These are phyloP conservation scores for Pugionium cornutum DNA, from an alignment of 345 rosid species.

Conservation along the genomic window DNA sequence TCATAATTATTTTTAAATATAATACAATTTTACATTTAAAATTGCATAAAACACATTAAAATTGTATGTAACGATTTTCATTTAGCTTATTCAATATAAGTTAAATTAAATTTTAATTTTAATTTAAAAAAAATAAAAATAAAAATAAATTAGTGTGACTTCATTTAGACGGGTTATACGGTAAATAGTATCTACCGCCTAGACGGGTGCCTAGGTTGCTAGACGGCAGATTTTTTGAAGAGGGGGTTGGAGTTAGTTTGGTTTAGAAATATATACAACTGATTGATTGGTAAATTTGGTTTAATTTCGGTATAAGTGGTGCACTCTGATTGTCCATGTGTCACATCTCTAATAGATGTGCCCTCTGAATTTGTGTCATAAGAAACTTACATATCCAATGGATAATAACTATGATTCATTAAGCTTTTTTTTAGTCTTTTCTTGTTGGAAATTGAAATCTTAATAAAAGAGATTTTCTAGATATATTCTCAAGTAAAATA, in stretches of 20 bases:
- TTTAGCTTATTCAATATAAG: too few relatives aligned
- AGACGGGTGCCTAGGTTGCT: too few relatives aligned
- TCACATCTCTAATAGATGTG: neutral
- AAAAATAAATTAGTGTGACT: too few relatives aligned
- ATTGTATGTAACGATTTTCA: too few relatives aligned
- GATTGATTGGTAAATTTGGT: constrained; percentile 8
- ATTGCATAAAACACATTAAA: too few relatives aligned
- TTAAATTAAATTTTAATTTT: too few relatives aligned
- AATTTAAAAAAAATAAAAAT: too few relatives aligned
- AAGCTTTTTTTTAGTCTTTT: neutral
- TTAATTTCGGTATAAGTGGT: neutral
- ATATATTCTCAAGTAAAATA: neutral
- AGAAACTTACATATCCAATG: constrained; percentile 1
- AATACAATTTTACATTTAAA: too few relatives aligned
- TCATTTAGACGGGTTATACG: too few relatives aligned
- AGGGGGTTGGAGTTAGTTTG: neutral
- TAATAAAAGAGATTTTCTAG: constrained; percentile 1
- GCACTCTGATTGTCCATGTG: neutral
- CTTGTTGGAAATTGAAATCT: neutral
- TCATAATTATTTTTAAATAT: too few relatives aligned
- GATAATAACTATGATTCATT: neutral
- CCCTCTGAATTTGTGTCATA: constrained; percentile 8
- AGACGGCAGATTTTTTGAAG: too few relatives aligned
- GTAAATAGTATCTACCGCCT: too few relatives aligned
- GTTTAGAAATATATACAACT: neutral